These are phyloP conservation scores for Xanthoparmelia taractica DNA, from an alignment of 495 filamentous ascomycete genomes.

Conservation along the genomic window DNA sequence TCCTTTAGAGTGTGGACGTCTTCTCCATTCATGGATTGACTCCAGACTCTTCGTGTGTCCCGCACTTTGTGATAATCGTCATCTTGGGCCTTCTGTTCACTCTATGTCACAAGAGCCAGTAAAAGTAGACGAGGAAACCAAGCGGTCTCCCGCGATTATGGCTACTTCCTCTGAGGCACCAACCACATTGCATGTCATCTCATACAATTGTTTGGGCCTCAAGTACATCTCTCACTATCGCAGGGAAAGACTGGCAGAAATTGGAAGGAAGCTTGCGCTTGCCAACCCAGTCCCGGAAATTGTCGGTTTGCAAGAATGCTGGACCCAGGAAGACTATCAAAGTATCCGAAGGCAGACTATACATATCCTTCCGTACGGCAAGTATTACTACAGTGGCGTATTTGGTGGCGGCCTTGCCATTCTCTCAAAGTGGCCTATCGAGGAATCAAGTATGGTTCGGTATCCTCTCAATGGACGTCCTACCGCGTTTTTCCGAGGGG, in stretches of 20 bases:
- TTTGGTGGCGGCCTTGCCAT: conserved; percentile 89
- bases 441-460: conserved; percentile 73
- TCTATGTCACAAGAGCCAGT: not conserved
- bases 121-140: not conserved
- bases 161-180: conserved; percentile 8
- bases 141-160: not conserved
- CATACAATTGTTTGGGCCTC: conserved; percentile 94
- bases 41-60: not conserved
- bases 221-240: conserved; percentile 79
- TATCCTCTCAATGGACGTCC: conserved; percentile 95
- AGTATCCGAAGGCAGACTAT: conserved; percentile 68
- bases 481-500: conserved; percentile 85
- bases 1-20: not conserved
- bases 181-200: conserved; percentile 58
- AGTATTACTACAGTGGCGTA: conserved; percentile 85
- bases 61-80: not conserved
- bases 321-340: conserved; percentile 83
- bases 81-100: not conserved
- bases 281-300: conserved; percentile 68
- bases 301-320: conserved; percentile 92
- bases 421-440: conserved; percentile 93
- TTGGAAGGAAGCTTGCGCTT: conserved; percentile 65
- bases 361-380: conserved; percentile 79
- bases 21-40: not conserved
- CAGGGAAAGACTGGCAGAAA: conserved; percentile 70